Evolutionary conservation across 257 asterid genomes (phyloP), one percentile per base, ranked within the genome.

Genomic region (Schizonepeta tenuifolia): DNA sequence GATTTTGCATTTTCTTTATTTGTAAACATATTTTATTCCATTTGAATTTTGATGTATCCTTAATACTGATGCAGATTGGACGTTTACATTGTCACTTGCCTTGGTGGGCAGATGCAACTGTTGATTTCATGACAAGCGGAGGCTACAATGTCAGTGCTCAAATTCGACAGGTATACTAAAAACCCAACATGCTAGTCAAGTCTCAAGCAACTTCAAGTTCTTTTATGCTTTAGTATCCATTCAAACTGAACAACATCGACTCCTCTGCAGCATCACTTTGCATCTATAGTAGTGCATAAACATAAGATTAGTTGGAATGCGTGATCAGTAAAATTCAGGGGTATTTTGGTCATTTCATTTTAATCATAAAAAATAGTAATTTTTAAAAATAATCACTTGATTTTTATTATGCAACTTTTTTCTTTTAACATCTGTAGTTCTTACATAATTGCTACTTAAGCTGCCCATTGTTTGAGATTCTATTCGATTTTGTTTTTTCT

Each of bases 71-170:
- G 69, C 81, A 91, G 99, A 80, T 91, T 82, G 96, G 99, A 8
- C 90, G 96, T 43, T 80, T 94, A 43, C 98, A 94, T 82, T 88
- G 98, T 75, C 81, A 72, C 35, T 81, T 91, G 58, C 97, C 99
- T 68, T 88, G 99, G 97, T 94, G 99, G 99, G 97, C 85, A 36
- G 96, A 94, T 65, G 89, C 96, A 11, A 87, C 88, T 10, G 97
- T 94, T 53, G 88, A 91, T 76, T 94, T 94, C 75, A 94, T 94
- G 99, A 84, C 74, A 15, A 86, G 96, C 60, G 99, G 98, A 71
- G 97, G 99, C 69, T 91, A 94, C 79, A 82, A 85, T 21, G 96
- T 91, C 65, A 66, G 77, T 75, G 41, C 84, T 41, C 86, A 82
- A 67, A 91, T 94, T 69, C 41, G 57, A 70, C 77, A 79, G 77